Conservation (phyloP, 2,329 filamentous ascomycete genomes). For the Aspergillus chevalieri region DNA sequence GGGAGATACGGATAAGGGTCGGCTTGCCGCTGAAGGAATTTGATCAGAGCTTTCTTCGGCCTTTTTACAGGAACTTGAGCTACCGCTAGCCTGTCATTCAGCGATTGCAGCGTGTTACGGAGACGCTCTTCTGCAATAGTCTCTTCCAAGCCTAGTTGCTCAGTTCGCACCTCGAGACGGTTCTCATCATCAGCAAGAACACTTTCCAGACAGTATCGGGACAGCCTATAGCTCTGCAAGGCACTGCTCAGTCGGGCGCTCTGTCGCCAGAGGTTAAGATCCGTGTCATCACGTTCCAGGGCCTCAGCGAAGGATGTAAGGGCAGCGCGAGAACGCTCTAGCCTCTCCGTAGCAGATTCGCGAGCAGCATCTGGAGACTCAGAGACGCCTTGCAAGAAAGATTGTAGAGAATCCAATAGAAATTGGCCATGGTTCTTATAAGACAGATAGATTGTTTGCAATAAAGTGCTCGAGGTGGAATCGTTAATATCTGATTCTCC, state of each 20-base stretch:
- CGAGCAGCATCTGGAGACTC: conserved; percentile 11
- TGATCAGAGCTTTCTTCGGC: conserved; percentile 48
- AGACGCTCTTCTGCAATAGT: conserved; percentile 49
- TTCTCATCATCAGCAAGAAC: conserved; percentile 58
- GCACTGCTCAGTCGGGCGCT: conserved; percentile 53
- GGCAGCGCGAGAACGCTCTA: conserved; percentile 36
- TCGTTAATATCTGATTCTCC: conserved; percentile 60
- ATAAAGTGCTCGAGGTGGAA: conserved; percentile 69
- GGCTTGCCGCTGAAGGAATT: conserved; percentile 47
- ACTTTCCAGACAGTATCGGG: conserved; percentile 58
- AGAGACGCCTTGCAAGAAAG: conserved; percentile 35
- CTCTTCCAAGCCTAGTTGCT: conserved; percentile 55
- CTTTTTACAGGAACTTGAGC: conserved; percentile 46
- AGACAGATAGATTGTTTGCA: conserved; percentile 84
- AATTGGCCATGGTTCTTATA: conserved; percentile 97
- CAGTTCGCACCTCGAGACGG: conserved; percentile 46
- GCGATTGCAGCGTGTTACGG: conserved; percentile 41
- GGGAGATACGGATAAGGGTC: conserved; percentile 49
- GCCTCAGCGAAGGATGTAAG: conserved; percentile 55
- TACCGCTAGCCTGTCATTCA: conserved; percentile 53
- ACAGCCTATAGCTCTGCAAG: conserved; percentile 53
- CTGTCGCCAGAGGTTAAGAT: conserved; percentile 59
- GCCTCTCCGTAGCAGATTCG: conserved; percentile 15
- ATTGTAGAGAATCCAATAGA: conserved; percentile 65
- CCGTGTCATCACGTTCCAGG: conserved; percentile 59